These are phyloP conservation scores for Ophiocordyceps camponoti-floridani DNA, from an alignment of 2,329 filamentous ascomycete species.

Conservation along the genomic window DNA sequence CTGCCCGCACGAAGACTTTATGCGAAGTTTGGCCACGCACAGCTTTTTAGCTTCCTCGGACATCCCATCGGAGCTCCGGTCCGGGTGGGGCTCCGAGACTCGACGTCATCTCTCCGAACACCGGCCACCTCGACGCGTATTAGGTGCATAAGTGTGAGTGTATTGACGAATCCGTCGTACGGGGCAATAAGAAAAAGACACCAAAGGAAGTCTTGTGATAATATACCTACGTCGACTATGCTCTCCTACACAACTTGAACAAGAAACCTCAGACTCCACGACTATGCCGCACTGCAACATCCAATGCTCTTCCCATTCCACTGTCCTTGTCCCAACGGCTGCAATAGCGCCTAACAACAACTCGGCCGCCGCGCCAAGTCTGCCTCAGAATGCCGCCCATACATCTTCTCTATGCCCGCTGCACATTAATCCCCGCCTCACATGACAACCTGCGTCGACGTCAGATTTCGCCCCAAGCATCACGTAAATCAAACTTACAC, in stretches of 20 bases:
- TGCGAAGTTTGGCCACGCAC: not conserved
- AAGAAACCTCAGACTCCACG: not conserved
- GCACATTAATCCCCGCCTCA: not conserved
- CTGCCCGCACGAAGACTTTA: not conserved
- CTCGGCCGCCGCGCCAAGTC: too few species aligned
- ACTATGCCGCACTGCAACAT: not conserved
- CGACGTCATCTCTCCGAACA: too few species aligned
- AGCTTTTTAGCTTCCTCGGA: not conserved
- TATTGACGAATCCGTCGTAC: too few species aligned
- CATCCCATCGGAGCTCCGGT: not conserved
- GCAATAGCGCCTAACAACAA: too few species aligned
- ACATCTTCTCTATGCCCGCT: not conserved
- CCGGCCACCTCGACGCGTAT: not conserved
- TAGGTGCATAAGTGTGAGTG: not conserved
- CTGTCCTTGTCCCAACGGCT: not conserved
- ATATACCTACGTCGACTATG: not conserved
- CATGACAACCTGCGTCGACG: constrained; percentile 8
- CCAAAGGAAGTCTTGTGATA: not conserved
- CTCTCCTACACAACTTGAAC: not conserved
- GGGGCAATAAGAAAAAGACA: not conserved
- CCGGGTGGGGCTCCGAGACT: not conserved
- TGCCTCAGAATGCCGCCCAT: not conserved
- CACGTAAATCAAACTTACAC: constrained; percentile 42
- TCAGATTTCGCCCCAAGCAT: not conserved
- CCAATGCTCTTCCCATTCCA: not conserved